These are phyloP conservation scores for Alternaria consortialis DNA, from an alignment of 2,329 filamentous ascomycete species.

Conservation along the genomic window DNA sequence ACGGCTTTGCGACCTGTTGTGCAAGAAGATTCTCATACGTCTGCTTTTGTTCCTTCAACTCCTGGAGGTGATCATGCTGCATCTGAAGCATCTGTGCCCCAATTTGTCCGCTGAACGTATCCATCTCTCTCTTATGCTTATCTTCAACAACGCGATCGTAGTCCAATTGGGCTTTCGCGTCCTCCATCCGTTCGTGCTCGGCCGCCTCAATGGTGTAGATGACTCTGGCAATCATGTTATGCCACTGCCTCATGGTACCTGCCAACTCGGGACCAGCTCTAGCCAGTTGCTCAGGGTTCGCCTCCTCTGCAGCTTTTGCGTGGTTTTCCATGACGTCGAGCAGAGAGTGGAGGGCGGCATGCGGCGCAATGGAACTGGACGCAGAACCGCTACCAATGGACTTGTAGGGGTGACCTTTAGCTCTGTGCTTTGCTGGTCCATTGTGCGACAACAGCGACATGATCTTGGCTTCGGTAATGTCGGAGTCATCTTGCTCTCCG, in stretches of 20 bases:
- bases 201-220: conserved; percentile 1
- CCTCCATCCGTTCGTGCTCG: conserved; percentile 3
- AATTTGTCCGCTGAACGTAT: background rate
- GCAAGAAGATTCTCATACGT: background rate
- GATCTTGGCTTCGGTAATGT: conserved; percentile 3
- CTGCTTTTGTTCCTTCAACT: conserved; percentile 6
- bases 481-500: background rate
- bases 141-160: conserved; percentile 4
- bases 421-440: background rate
- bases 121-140: background rate
- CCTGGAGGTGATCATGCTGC: conserved; percentile 1
- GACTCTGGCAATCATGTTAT: conserved; percentile 1
- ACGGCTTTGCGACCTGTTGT: background rate
- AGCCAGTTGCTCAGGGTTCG: background rate
- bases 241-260: background rate
- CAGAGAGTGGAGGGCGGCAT: conserved; percentile 1
- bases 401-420: background rate
- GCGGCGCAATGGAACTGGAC: background rate
- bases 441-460: background rate
- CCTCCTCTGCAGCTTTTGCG: background rate
- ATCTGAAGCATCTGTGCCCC: conserved; percentile 5
- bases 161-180: conserved; percentile 5
- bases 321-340: background rate
- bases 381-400: conserved; percentile 1
- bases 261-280: background rate